Base-by-base conservation (phyloP, 1,284 basidiomycete genomes). In the Pyrrhoderma noxium region DNA sequence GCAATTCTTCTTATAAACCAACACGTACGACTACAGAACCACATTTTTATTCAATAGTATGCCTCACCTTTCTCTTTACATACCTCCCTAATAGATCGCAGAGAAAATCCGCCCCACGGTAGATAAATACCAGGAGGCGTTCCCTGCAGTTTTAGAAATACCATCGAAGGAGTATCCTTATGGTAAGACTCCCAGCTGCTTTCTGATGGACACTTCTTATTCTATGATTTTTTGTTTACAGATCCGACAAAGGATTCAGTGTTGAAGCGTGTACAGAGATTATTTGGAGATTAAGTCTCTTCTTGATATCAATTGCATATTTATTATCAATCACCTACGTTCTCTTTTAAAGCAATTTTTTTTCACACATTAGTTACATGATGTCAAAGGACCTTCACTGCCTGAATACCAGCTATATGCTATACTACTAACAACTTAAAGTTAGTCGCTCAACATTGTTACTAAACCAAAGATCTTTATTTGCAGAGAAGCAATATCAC, bases 231-330 rank as follows among this genome's bases (percentile, higher is more conserved):
- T 47, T 56, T 18, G 45, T 56, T 42, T 45, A 40, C 64, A 97
- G 94, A 99, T 70, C 96, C 96, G 4, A 82, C 86, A 8, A 99
- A 98, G 69, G 96, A 99, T 67, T 96, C 92, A 1, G 82, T 99
- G 34, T 75, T 99, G 61, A 99, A 97, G 69, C 85, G 96, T 44
- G 96, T 99, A 7, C 93, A 97, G 76, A 99, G 92, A 70, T 76
- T 97, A 27, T 89, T 93, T 63, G 94, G 93, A 62, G 93, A 96
- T 70, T 84, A 73, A 62, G 38, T 40, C n/a, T 22, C 38, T 40
- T 14, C 5, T 22, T 5, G 7, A 40, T 14, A 40, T 18, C 7
- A 16, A 40, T 37, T 37, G 9, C 16, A 16, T 37, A 37, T n/a
- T n/a, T n/a, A n/a, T n/a, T n/a, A n/a, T n/a, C n/a, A n/a, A n/a